Percentiles rank a stretch among this genome's conserved stretches.
These are phyloP conservation scores for Funneliformis geosporum DNA, from an alignment of 192 early-diverging fungal genomes.

Conservation along the genomic window DNA sequence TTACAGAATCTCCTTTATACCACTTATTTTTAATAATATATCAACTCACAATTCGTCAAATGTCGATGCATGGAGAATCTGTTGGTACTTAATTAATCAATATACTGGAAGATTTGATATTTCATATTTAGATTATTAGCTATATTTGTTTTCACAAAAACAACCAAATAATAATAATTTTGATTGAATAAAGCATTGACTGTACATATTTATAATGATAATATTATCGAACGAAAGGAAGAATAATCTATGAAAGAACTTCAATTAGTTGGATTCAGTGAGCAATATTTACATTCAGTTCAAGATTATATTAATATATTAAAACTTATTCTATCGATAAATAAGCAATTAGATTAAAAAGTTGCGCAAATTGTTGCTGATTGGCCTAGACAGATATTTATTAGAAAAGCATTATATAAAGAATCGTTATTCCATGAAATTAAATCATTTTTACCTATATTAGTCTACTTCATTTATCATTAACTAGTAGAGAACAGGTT, in stretches of 20 bases:
- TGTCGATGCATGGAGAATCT: background rate
- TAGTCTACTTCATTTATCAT: conserved; percentile 3
- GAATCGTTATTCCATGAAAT: background rate
- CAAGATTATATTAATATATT: background rate
- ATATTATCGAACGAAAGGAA: background rate
- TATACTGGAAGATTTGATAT: background rate
- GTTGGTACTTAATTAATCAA: background rate
- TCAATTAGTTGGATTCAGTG: background rate
- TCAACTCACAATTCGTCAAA: background rate
- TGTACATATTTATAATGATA: background rate
- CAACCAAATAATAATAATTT: too few species aligned
- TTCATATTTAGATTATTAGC: background rate
- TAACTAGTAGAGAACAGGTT: conserved; percentile 9
- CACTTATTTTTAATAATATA: background rate
- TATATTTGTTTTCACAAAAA: background rate
- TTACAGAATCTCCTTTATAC: background rate
- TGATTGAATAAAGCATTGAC: background rate
- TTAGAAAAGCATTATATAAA: background rate
- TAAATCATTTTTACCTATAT: background rate
- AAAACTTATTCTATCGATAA: too few species aligned
- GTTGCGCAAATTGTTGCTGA: too few species aligned
- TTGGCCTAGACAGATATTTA: too few species aligned
- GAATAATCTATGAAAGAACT: background rate
- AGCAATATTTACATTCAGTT: background rate
- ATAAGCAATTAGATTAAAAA: too few species aligned